Evolutionary conservation across 805 yeast genomes (phyloP).

Genomic region (Wickerhamomyces strasburgensis): DNA sequence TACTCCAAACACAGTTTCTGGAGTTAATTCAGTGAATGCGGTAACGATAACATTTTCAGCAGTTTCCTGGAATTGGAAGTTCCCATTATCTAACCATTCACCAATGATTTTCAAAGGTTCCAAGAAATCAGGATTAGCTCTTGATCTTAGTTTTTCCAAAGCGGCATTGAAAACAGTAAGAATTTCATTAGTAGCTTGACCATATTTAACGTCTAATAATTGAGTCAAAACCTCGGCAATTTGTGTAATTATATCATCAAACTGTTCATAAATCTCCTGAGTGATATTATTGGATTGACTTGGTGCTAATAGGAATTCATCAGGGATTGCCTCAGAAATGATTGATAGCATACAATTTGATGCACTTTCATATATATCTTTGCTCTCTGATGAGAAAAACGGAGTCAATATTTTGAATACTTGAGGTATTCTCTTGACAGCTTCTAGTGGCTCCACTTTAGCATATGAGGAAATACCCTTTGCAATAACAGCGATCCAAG

Average conservation of each 20-base stretch:
- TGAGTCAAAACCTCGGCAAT: conserved; percentile 53
- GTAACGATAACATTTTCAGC: conserved; percentile 78
- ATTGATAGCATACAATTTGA: conserved; percentile 84
- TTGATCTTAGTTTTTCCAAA: conserved; percentile 56
- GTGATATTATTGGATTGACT: conserved; percentile 30
- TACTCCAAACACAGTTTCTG: conserved; percentile 67
- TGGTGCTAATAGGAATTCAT: conserved; percentile 51
- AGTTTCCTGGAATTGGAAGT: conserved; percentile 58
- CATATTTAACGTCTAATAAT: conserved; percentile 67
- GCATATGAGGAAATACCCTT: conserved; percentile 64
- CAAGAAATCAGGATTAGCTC: conserved; percentile 68
- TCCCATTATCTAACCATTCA: conserved; percentile 78
- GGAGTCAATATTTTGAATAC: conserved; percentile 51
- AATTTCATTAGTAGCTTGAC: conserved; percentile 69
- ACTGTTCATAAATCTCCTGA: conserved; percentile 46
- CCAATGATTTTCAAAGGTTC: conserved; percentile 70
- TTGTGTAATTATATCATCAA: conserved; percentile 46
- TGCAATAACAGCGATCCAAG: conserved; percentile 94
- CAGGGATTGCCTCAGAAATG: conserved; percentile 61
- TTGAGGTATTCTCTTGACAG: conserved; percentile 52
- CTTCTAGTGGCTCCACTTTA: conserved; percentile 43
- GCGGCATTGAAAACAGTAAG: conserved; percentile 62
- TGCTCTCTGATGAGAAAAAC: conserved; percentile 64
- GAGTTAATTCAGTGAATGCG: conserved; percentile 79
- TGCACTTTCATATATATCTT: conserved; percentile 67